These are phyloP conservation scores for Cymbopogon flexuosus DNA, from an alignment of 202 grass and related monocot species.

Conservation along the genomic window DNA sequence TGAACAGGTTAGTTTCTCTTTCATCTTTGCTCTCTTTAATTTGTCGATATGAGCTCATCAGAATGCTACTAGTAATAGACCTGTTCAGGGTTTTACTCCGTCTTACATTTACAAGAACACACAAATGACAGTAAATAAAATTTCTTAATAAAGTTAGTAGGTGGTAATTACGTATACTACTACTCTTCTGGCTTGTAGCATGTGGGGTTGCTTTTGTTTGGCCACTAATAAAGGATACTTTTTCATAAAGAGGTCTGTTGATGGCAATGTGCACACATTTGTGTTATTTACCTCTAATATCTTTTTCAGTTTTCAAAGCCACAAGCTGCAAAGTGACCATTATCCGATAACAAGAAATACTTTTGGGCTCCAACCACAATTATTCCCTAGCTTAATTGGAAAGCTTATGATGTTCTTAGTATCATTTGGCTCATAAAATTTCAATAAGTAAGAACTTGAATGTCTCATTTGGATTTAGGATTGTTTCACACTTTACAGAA, in stretches of 20 bases:
- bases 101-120: background rate
- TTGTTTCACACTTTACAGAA: background rate
- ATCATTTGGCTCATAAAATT: background rate
- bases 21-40: background rate
- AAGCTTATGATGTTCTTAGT: background rate
- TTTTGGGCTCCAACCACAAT: background rate
- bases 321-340: background rate
- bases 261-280: background rate
- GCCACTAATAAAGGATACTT: background rate
- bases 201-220: background rate
- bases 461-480: background rate
- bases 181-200: constrained; percentile 10
- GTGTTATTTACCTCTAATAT: background rate
- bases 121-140: background rate
- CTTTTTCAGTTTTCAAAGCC: background rate
- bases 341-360: background rate
- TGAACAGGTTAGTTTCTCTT: background rate
- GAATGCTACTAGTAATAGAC: background rate
- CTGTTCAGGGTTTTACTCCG: background rate
- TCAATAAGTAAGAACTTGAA: background rate
- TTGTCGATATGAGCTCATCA: background rate
- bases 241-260: constrained; percentile 17
- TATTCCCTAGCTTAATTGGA: background rate
- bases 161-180: background rate
- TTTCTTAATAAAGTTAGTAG: background rate